Percentiles rank a stretch among this genome's conserved stretches.
These are phyloP conservation scores for Metschnikowia vanudenii DNA, from an alignment of 805 yeast species.

Conservation along the genomic window DNA sequence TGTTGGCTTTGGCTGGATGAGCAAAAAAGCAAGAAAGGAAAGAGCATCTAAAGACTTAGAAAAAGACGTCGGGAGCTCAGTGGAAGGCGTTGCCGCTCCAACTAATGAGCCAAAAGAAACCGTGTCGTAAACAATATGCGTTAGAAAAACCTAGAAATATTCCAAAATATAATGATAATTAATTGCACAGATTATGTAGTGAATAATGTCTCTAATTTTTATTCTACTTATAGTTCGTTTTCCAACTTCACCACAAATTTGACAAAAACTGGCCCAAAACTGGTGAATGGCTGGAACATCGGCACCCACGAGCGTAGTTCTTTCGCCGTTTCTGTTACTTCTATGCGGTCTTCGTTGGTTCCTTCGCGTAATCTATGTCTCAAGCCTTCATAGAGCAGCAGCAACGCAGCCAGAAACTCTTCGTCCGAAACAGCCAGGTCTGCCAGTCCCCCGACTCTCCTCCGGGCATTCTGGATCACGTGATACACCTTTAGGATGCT, in stretches of 20 bases:
- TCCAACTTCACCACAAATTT: conserved; percentile 46
- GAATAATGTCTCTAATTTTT: no score
- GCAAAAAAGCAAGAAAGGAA: conserved; percentile 25
- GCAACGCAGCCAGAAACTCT: conserved; percentile 34
- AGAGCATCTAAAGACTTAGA: conserved; percentile 20
- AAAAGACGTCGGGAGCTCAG: conserved; percentile 12
- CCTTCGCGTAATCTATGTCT: conserved; percentile 34
- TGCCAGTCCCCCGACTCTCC: conserved; percentile 11
- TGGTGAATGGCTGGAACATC: conserved; percentile 50
- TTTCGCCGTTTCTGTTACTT: conserved; percentile 43
- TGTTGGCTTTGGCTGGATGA: conserved; percentile 37
- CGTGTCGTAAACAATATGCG: conserved; percentile 3
- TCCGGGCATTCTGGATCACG: conserved; percentile 36
- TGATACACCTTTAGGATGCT: conserved; percentile 47
- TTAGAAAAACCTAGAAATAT: not conserved
- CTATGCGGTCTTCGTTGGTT: conserved; percentile 25
- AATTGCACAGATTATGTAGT: no score
- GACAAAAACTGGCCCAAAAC: conserved; percentile 50
- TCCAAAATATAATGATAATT: not conserved
- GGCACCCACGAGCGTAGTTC: conserved; percentile 50
- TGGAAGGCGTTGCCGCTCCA: not conserved
- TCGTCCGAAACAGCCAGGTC: conserved; percentile 16
- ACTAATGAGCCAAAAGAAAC: not conserved
- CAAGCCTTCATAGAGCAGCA: conserved; percentile 46
- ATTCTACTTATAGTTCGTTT: conserved; percentile 5